These are phyloP conservation scores for Rhododendron ferrugineum DNA, from an alignment of 148 eudicot genomes.

Conservation along the genomic window DNA sequence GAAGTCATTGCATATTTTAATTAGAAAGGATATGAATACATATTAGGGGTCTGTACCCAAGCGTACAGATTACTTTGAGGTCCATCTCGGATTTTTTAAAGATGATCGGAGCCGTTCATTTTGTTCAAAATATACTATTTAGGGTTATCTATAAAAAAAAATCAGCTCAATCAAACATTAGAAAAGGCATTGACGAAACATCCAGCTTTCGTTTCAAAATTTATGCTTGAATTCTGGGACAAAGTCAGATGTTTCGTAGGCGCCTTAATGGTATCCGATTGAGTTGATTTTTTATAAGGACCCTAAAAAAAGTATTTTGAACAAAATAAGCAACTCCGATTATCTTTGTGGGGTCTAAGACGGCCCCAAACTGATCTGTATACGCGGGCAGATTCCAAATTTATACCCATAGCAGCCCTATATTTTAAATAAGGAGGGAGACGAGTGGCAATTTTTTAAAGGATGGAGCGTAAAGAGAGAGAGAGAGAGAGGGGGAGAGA, in stretches of 20 bases:
- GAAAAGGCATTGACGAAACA: not conserved
- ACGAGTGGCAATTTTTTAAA: not conserved
- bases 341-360: not conserved
- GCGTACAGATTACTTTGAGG: not conserved
- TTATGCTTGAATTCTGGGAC: not conserved
- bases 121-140: too few species aligned
- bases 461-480: not conserved
- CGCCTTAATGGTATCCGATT: not conserved
- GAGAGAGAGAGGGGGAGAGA: constrained; percentile 6
- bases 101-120: not conserved
- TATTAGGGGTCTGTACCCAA: not conserved
- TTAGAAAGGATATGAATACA: not conserved
- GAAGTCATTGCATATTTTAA: not conserved
- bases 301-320: too few species aligned
- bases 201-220: not conserved
- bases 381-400: not conserved
- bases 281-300: too few species aligned
- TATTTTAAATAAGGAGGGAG: not conserved
- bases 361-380: not conserved
- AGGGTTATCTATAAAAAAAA: not conserved
- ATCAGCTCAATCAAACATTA: not conserved
- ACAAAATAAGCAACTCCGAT: not conserved
- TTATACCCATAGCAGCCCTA: not conserved
- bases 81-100: not conserved
- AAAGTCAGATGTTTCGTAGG: not conserved